Percentiles rank a stretch among this genome's conserved stretches.
Conservation (phyloP, 305 asterid species). For the Fraxinus velutina region DNA sequence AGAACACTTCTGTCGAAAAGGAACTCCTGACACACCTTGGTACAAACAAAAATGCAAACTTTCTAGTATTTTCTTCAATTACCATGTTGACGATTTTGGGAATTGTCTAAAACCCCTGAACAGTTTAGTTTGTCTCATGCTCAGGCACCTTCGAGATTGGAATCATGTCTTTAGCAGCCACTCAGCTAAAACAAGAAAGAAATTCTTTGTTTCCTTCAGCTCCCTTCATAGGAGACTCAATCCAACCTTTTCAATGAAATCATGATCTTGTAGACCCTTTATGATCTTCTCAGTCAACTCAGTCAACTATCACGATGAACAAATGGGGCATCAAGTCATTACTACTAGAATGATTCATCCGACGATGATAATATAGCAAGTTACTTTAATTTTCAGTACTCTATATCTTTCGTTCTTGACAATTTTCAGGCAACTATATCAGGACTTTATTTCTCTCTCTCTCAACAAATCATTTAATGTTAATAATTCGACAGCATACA, state of each 20-base stretch:
- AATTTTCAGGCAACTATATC: not conserved
- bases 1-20: not conserved
- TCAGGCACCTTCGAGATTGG: not conserved
- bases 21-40: not conserved
- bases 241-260: not conserved
- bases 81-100: not conserved
- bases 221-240: not conserved
- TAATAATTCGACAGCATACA: not conserved
- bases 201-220: not conserved
- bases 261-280: not conserved
- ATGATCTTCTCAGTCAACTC: not conserved
- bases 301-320: not conserved
- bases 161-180: not conserved
- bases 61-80: not conserved
- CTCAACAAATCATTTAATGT: not conserved
- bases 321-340: not conserved
- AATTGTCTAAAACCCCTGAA: not conserved
- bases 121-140: not conserved
- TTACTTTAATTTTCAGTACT: not conserved
- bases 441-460: not conserved
- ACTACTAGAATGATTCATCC: not conserved
- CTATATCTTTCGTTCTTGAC: not conserved
- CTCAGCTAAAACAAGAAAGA: not conserved
- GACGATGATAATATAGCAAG: not conserved
- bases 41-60: not conserved